These are phyloP conservation scores for Apiospora kogelbergensis DNA, from an alignment of 2,329 filamentous ascomycete species.

Conservation along the genomic window DNA sequence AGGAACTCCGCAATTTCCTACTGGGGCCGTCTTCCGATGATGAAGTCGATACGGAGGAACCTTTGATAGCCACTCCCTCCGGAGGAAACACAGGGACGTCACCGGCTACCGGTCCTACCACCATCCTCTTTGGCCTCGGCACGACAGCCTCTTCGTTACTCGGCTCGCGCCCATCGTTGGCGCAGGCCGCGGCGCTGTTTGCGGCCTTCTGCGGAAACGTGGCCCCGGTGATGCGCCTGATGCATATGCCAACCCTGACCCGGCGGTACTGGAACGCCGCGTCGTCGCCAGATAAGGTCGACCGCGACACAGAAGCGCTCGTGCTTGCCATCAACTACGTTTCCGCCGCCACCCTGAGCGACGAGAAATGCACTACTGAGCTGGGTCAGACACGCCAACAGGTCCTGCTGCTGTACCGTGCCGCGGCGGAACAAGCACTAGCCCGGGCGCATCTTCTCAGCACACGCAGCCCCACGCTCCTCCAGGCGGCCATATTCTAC, in stretches of 20 bases:
- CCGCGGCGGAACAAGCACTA: background rate
- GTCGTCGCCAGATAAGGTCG: slow-evolving; percentile 16
- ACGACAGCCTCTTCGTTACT: slow-evolving; percentile 24
- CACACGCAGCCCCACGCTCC: background rate
- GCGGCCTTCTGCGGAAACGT: slow-evolving; percentile 27
- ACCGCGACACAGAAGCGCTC: slow-evolving; percentile 19
- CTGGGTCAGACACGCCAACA: background rate
- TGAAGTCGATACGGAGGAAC: background rate
- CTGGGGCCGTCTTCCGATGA: slow-evolving; percentile 13
- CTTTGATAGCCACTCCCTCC: background rate
- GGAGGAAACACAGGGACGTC: background rate
- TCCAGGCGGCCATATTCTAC: background rate
- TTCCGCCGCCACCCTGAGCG: background rate
- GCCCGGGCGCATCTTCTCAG: background rate
- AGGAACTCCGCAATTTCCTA: slow-evolving; percentile 17
- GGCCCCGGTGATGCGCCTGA: slow-evolving; percentile 26
- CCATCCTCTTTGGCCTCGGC: slow-evolving; percentile 24
- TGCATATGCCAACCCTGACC: slow-evolving; percentile 29
- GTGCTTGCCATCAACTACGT: background rate
- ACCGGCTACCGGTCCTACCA: slow-evolving; percentile 14
- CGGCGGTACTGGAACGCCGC: slow-evolving; percentile 10
- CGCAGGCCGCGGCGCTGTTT: slow-evolving; percentile 22
- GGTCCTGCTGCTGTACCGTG: background rate
- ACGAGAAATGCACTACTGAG: background rate
- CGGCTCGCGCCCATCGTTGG: slow-evolving; percentile 21